A percentile compares a stretch with the other conserved stretches of the same genome.
These are phyloP conservation scores for Fusarium burgessii DNA, from an alignment of 2,329 filamentous ascomycete genomes.

Conservation along the genomic window DNA sequence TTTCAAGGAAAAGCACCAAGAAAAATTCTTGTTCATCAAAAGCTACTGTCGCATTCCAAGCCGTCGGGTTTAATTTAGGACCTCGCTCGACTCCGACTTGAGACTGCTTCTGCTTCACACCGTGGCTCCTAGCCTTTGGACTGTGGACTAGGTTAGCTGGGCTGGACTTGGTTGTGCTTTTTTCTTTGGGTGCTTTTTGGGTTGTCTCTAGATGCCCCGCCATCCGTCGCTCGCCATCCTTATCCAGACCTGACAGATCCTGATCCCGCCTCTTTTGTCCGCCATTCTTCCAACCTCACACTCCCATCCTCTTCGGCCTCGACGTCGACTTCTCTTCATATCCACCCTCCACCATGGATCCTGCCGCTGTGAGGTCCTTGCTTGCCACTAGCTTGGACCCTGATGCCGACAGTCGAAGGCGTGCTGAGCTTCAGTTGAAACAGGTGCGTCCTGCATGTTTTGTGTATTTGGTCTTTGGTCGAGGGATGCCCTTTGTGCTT, in stretches of 20 bases:
- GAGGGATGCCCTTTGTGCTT: constrained; percentile 19
- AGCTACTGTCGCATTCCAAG: constrained; percentile 22
- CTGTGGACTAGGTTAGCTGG: constrained; percentile 30
- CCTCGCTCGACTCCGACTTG: constrained; percentile 21
- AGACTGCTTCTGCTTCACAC: constrained; percentile 14
- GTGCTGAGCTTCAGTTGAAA: constrained; percentile 85
- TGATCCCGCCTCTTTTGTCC: constrained; percentile 44
- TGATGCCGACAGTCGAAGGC: constrained; percentile 79
- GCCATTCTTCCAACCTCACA: constrained; percentile 35
- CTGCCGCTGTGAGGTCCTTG: constrained; percentile 78
- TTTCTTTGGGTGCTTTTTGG: constrained; percentile 39
- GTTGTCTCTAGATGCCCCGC: constrained; percentile 47
- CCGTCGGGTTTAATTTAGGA: constrained; percentile 7
- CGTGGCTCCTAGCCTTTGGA: constrained; percentile 35
- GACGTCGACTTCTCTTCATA: constrained; percentile 43
- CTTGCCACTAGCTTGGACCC: constrained; percentile 81
- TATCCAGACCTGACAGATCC: constrained; percentile 49
- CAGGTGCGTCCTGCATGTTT: constrained; percentile 66
- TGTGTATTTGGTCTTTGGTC: constrained; percentile 14
- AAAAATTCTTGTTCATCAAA: constrained; percentile 9
- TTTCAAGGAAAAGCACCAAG: constrained; percentile 17
- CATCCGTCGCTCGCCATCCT: constrained; percentile 46
- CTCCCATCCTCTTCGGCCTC: constrained; percentile 41
- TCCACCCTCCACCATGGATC: constrained; percentile 71
- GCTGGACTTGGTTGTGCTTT: constrained; percentile 31